phyloP scores from a whole-genome alignment of 495 filamentous ascomycete species.

The Xylaria sp. region DNA sequence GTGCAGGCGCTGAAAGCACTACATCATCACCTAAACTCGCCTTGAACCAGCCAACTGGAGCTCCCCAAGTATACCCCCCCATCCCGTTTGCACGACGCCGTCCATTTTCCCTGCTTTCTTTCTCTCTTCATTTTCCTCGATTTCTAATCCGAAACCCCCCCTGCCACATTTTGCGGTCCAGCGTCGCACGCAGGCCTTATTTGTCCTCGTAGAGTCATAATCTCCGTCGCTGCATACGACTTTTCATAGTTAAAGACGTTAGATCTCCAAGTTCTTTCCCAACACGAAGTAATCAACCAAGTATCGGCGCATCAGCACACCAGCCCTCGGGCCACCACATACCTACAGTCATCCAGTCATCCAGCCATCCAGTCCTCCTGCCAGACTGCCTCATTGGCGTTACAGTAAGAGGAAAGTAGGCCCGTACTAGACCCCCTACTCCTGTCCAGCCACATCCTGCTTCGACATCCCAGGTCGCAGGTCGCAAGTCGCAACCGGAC shows the following conservation, averaged over 20 bases:
- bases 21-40: constrained; percentile 26
- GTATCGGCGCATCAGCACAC: background rate
- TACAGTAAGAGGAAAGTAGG: background rate
- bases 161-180: constrained; percentile 13
- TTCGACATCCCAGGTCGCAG: background rate
- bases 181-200: constrained; percentile 12
- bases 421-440: background rate
- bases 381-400: background rate
- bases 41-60: constrained; percentile 7
- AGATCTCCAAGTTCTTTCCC: background rate
- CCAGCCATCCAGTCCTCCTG: no score
- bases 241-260: constrained; percentile 1
- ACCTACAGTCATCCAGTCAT: no score
- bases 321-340: background rate
- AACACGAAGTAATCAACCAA: constrained; percentile 4
- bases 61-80: constrained; percentile 23
- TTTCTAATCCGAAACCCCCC: constrained; percentile 25
- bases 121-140: constrained; percentile 27
- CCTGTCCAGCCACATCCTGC: background rate
- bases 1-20: constrained; percentile 26
- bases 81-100: constrained; percentile 33
- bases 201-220: constrained; percentile 17
- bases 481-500: background rate
- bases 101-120: constrained; percentile 40
- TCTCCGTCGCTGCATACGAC: background rate